Evolutionary conservation across 208 protist species (phyloP), one percentile per base, ranked within the genome.

Genomic region (Phytomonas serpens): DNA sequence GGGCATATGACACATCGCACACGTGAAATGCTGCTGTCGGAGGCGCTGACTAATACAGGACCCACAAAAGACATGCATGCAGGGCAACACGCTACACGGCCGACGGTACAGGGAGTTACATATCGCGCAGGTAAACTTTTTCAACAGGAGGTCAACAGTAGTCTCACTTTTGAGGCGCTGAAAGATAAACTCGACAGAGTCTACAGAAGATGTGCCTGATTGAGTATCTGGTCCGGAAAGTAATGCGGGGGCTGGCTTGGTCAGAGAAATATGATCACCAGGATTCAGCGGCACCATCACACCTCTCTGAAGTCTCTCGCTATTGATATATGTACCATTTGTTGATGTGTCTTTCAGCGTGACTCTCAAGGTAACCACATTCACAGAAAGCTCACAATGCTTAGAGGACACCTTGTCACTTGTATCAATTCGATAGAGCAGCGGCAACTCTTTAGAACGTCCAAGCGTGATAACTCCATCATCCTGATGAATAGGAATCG

Each of bases 11-110:
- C 93, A 97, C 74, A 91, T 76, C 11, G 87, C 78, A 69, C 93
- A 97, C n/a, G 57, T 82, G 51, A 37, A 33, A 4, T 29, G 19
- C 0, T 75, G 73, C 32, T 77, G 36, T 13, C 61, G 65, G n/a
- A 94, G 19, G 85, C 87, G 92, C 37, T 68, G 65, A 69, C 82
- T 92, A 69, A 97, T 83, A 74, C 93, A 97, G 13, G 74, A 67
- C 4, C 86, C 85, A 69, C 93, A 97, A 71, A 93, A 95, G 42
- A 88, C 85, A 81, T 97, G 93, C 80, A 94, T 85, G 68, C 93
- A 97, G 11, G 93, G 93, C 68, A 96, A 71, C 66, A 89, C 66
- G 36, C 75, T 88, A 76, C 88, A 92, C 0, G 90, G 89, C 0
- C 91, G 89, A 75, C 85, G 74, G 64, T 89, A 93, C 9, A 97